Conservation (phyloP, 768 basidiomycete species). For the Tylopilus sp. region DNA sequence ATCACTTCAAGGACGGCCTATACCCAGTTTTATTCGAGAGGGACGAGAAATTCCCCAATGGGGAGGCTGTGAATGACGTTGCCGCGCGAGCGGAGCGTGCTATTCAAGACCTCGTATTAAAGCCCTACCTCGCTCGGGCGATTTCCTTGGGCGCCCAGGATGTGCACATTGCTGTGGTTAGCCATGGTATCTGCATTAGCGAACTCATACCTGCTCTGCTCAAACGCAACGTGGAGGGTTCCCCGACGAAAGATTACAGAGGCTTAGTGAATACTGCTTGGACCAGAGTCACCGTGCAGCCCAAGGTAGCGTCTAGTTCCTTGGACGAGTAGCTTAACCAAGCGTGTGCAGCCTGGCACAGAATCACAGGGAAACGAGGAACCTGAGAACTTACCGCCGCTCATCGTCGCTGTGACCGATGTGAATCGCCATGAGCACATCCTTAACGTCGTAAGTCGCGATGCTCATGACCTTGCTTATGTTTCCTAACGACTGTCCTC, state of each 20-base stretch:
- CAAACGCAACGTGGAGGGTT: slow-evolving; percentile 36
- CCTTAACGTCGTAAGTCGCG: slow-evolving; percentile 47
- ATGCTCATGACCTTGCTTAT: background rate
- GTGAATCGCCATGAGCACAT: slow-evolving; percentile 58
- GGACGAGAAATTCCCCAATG: slow-evolving; percentile 57
- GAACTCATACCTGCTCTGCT: slow-evolving; percentile 55
- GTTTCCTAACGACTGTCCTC: slow-evolving; percentile 21
- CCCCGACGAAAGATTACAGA: slow-evolving; percentile 32
- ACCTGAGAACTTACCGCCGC: slow-evolving; percentile 28
- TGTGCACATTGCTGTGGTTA: slow-evolving; percentile 62
- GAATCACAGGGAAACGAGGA: slow-evolving; percentile 16
- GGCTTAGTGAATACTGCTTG: slow-evolving; percentile 70
- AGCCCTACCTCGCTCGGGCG: slow-evolving; percentile 47
- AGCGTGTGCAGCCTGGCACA: slow-evolving; percentile 27
- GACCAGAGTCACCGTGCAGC: slow-evolving; percentile 51
- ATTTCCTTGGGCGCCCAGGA: slow-evolving; percentile 36
- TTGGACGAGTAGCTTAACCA: slow-evolving; percentile 1
- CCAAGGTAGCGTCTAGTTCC: slow-evolving; percentile 36
- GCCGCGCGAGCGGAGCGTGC: slow-evolving; percentile 48
- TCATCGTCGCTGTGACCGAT: slow-evolving; percentile 46
- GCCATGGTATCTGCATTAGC: slow-evolving; percentile 70
- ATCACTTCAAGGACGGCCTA: slow-evolving; percentile 49
- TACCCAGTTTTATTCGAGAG: slow-evolving; percentile 50
- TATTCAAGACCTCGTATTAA: slow-evolving; percentile 49
- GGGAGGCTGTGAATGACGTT: slow-evolving; percentile 70